Evolutionary conservation across 202 grass and related monocot genomes (phyloP).

Genomic region (Musa balbisiana): DNA sequence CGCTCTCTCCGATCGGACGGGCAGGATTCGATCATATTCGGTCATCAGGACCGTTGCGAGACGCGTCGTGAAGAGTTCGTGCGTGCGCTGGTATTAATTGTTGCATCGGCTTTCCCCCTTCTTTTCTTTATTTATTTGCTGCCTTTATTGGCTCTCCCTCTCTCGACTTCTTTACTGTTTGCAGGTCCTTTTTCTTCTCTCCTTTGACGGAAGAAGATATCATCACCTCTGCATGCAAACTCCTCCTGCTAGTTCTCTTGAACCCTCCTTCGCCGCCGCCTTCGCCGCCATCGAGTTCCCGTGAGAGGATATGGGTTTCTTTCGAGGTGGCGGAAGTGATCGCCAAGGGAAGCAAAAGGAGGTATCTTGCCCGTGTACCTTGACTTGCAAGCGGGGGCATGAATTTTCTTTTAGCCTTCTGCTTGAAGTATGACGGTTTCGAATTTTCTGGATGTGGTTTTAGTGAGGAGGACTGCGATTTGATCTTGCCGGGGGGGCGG

Average conservation of each 20-base stretch:
- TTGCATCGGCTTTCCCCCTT: background rate
- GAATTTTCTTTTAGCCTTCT: background rate
- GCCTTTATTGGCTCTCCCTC: background rate
- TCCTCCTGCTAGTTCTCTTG: background rate
- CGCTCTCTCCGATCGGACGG: background rate
- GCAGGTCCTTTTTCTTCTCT: slow-evolving; percentile 1
- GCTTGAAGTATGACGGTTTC: background rate
- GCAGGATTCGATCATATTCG: background rate
- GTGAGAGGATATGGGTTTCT: background rate
- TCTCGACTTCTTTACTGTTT: background rate
- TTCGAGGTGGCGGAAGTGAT: background rate
- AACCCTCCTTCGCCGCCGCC: background rate
- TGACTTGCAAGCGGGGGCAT: background rate
- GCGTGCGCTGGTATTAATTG: background rate
- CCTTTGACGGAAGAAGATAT: background rate
- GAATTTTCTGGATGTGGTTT: background rate
- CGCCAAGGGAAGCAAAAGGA: background rate
- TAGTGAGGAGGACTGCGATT: background rate
- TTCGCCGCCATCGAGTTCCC: background rate
- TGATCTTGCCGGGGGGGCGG: background rate
- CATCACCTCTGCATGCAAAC: background rate
- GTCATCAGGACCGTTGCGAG: background rate
- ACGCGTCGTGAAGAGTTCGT: background rate
- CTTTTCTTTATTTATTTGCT: background rate
- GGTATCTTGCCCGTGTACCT: background rate